These are phyloP conservation scores for Aristolochia californica DNA, from an alignment of 164 flowering plant genomes.

Conservation along the genomic window DNA sequence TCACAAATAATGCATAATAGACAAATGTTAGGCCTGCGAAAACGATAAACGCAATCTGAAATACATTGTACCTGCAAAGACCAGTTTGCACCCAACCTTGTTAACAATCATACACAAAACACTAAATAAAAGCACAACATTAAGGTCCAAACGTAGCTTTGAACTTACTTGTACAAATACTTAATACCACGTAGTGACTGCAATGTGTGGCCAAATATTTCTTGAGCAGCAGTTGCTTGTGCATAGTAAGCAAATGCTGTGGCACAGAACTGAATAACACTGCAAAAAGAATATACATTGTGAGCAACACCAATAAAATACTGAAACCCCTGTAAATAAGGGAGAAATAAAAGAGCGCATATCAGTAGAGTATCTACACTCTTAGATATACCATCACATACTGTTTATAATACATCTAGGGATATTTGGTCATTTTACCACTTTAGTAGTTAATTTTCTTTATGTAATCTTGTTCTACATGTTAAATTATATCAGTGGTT, in stretches of 20 bases:
- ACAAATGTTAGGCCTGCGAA: conserved; percentile 78
- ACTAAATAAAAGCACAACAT: neutral
- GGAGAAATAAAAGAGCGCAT: no score
- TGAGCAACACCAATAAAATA: no score
- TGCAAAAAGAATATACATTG: conserved; percentile 24
- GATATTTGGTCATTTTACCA: no score
- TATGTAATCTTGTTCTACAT: no score
- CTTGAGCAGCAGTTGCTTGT: conserved; percentile 98
- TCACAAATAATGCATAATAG: conserved; percentile 81
- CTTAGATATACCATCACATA: no score
- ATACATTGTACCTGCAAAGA: conserved; percentile 81
- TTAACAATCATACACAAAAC: neutral
- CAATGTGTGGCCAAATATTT: conserved; percentile 96
- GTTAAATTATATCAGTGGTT: no score
- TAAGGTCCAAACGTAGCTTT: neutral
- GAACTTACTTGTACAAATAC: conserved; percentile 85
- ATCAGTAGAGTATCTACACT: no score
- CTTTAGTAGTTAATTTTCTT: no score
- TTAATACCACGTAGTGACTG: conserved; percentile 91
- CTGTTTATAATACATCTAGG: no score
- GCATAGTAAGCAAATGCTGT: conserved; percentile 96
- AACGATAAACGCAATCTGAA: conserved; percentile 76
- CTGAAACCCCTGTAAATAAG: no score
- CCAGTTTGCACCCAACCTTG: conserved; percentile 2
- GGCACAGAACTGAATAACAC: conserved; percentile 95